Conservation (phyloP, 768 basidiomycete species). For the Lyophyllum shimeji region DNA sequence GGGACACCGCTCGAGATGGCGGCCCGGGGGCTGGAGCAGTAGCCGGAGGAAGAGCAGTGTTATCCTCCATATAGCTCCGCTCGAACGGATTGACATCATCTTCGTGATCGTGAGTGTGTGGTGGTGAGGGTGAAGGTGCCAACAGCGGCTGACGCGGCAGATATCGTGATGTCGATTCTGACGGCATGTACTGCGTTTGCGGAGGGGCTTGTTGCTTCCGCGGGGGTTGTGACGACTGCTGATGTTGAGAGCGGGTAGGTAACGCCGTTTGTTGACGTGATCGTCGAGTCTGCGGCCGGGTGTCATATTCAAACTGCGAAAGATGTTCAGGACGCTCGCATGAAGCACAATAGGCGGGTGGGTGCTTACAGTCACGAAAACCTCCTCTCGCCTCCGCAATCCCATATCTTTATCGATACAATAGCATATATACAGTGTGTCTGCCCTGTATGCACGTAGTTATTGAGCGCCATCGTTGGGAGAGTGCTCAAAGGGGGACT, state of each 20-base stretch:
- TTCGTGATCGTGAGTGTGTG: slow-evolving; percentile 22
- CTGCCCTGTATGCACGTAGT: slow-evolving; percentile 29
- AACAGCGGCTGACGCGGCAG: slow-evolving; percentile 26
- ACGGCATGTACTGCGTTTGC: slow-evolving; percentile 22
- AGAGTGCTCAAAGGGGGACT: slow-evolving; percentile 12
- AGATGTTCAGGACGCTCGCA: not conserved
- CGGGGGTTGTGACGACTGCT: slow-evolving; percentile 9
- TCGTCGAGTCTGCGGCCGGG: slow-evolving; percentile 14
- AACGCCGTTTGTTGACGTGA: slow-evolving; percentile 8
- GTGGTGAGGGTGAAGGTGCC: slow-evolving; percentile 17
- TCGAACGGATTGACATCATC: slow-evolving; percentile 44
- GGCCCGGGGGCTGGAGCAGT: slow-evolving; percentile 11
- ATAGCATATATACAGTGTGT: slow-evolving; percentile 47
- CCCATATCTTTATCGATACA: slow-evolving; percentile 49
- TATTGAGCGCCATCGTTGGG: not conserved
- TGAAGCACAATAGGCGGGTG: not conserved
- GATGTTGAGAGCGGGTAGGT: slow-evolving; percentile 2
- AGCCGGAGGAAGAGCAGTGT: slow-evolving; percentile 15
- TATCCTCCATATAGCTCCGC: slow-evolving; percentile 32
- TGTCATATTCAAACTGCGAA: slow-evolving; percentile 34
- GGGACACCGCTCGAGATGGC: slow-evolving; percentile 8
- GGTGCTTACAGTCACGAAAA: slow-evolving; percentile 37
- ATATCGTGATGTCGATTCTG: slow-evolving; percentile 22
- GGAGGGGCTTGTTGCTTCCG: slow-evolving; percentile 7
- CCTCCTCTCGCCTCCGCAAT: slow-evolving; percentile 38